These are phyloP conservation scores for Globisporangium emineosum DNA, from an alignment of 352 stramenopile genomes.

Conservation along the genomic window DNA sequence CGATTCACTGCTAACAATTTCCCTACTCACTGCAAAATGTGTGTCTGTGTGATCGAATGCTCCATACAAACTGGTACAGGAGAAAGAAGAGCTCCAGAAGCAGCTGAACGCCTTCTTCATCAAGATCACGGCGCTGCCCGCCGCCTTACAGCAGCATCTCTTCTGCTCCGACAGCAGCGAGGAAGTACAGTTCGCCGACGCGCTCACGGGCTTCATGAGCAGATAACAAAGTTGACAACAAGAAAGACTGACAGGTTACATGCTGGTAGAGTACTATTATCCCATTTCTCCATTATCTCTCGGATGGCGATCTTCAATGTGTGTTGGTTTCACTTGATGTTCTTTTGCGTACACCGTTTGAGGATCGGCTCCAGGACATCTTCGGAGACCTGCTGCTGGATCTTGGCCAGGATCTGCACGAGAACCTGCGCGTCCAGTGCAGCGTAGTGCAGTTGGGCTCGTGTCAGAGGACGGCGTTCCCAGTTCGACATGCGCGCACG, in stretches of 20 bases:
- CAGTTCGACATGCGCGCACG: conserved; percentile 72
- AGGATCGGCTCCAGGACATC: conserved; percentile 30
- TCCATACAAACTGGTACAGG: too few relatives aligned
- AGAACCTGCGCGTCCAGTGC: conserved; percentile 71
- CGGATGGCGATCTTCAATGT: not conserved
- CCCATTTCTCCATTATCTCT: not conserved
- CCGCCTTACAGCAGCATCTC: conserved; percentile 66
- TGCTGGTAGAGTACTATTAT: not conserved
- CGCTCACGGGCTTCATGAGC: conserved; percentile 75
- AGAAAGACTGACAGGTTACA: not conserved
- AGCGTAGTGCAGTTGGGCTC: conserved; percentile 64
- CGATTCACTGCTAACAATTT: not conserved
- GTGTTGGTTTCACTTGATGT: conserved; percentile 25
- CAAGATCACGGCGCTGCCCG: conserved; percentile 63
- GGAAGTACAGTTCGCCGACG: conserved; percentile 63
- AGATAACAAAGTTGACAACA: conserved; percentile 19
- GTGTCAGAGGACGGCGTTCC: conserved; percentile 63
- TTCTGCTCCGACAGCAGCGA: conserved; percentile 40
- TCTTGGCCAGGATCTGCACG: conserved; percentile 52
- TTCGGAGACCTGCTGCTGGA: conserved; percentile 35
- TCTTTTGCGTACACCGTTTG: conserved; percentile 36
- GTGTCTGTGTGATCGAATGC: not conserved
- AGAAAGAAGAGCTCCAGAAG: conserved; percentile 80
- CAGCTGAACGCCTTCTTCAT: conserved; percentile 78
- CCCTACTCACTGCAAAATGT: conserved; percentile 3